Evolutionary conservation across 495 filamentous ascomycete species (phyloP), one percentile per base, ranked within the genome.

Genomic region (Penicillium tannophilum): DNA sequence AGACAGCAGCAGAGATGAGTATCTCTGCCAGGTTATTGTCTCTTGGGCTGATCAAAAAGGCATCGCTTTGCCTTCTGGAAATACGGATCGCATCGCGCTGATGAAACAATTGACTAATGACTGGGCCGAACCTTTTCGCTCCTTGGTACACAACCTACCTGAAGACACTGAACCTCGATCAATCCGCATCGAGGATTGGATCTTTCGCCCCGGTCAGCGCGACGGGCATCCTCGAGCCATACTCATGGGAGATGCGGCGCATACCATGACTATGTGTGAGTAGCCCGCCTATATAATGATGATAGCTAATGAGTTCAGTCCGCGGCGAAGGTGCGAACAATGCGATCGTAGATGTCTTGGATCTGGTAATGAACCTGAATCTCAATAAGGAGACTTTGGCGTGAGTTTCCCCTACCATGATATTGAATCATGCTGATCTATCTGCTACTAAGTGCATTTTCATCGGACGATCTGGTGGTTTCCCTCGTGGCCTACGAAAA

Each of bases 321-420:
- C 73, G 83, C 31, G 84, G 85, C 6, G 84, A 88, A 70, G 85
- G 77, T 0, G 82, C 82, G 6, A 88, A 87, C 46, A 82, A 87
- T 48, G 82, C 79, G 6, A 79, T 87, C 39, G 69, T 77, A 17
- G 85, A 87, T 63, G 75, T 78, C 6, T 64, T 70, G 4, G 65
- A 74, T 44, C 63, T 87, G 17, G 66, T 70, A 0, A 70, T 59
- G 28, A 30, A 54, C 4, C 55, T 36, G 9, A 14, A 36, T 36
- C 9, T 73, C 6, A 57, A 72, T 35, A 52, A 69, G 51, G 30
- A 19, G 26, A 58, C 55, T 16, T 17, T 53, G 8, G 24, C 45
- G 62, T 65, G 57, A 46, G 55, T 46, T 0, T 24, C 2, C 1
- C 16, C 1, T 36, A 31, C 24, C 2, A 2, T 23, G n/a, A 41